Evolutionary conservation across 805 yeast species (phyloP).

Genomic region (Cyberlindnera petersonii): DNA sequence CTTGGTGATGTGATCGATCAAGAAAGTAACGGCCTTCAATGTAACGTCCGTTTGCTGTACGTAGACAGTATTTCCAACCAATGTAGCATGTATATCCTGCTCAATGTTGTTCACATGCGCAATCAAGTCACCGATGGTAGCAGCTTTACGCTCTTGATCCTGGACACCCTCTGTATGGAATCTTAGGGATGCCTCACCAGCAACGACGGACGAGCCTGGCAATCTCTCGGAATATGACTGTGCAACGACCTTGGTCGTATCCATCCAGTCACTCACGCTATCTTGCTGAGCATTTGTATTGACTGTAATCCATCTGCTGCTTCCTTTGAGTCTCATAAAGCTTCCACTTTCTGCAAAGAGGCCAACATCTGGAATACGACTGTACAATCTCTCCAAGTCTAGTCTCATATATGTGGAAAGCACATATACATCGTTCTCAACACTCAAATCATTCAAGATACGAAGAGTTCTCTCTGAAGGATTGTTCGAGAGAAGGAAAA

Average conservation of each 20-base stretch:
- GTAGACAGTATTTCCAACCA: slow-evolving; percentile 63
- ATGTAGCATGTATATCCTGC: slow-evolving; percentile 67
- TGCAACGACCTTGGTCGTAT: slow-evolving; percentile 50
- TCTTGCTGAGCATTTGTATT: slow-evolving; percentile 5
- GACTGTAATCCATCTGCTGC: slow-evolving; percentile 28
- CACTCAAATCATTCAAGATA: slow-evolving; percentile 55
- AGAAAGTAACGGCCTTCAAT: slow-evolving; percentile 50
- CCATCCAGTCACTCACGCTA: slow-evolving; percentile 49
- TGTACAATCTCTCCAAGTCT: slow-evolving; percentile 64
- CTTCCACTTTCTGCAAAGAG: slow-evolving; percentile 91
- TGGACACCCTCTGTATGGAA: slow-evolving; percentile 71
- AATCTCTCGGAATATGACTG: slow-evolving; percentile 66
- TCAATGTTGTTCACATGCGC: slow-evolving; percentile 73
- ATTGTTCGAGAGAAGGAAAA: slow-evolving; percentile 44
- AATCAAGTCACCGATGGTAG: slow-evolving; percentile 78
- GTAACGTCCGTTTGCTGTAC: slow-evolving; percentile 65
- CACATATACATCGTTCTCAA: slow-evolving; percentile 62
- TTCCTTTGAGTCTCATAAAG: slow-evolving; percentile 53
- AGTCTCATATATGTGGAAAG: slow-evolving; percentile 60
- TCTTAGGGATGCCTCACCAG: slow-evolving; percentile 71
- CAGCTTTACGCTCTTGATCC: slow-evolving; percentile 57
- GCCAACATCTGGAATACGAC: slow-evolving; percentile 67
- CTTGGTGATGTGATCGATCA: slow-evolving; percentile 39
- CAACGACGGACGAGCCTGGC: slow-evolving; percentile 71
- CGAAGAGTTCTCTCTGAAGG: slow-evolving; percentile 58